Conservation (phyloP, 306 rosid species). For the Alnus rubra region DNA sequence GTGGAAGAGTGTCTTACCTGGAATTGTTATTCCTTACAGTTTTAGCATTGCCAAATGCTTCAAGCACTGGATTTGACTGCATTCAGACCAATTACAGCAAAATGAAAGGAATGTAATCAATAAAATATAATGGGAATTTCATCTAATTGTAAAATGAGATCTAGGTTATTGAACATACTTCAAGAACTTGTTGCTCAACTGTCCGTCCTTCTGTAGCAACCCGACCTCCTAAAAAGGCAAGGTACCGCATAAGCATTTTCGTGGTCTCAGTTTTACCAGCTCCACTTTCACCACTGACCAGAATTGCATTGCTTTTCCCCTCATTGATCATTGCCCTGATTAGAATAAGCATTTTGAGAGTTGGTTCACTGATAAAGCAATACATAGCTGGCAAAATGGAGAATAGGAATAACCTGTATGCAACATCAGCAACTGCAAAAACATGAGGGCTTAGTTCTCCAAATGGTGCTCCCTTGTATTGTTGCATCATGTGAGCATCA, state of each 20-base stretch:
- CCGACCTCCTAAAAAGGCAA: conserved; percentile 95
- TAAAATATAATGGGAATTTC: conserved; percentile 6
- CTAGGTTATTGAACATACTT: conserved; percentile 52
- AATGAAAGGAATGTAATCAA: neutral
- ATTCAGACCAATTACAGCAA: conserved; percentile 30
- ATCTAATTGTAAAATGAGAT: conserved; percentile 22
- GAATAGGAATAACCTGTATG: conserved; percentile 70
- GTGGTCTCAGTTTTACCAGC: conserved; percentile 99
- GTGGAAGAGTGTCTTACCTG: conserved; percentile 58
- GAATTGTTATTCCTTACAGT: conserved; percentile 97
- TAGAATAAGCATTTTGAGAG: conserved; percentile 22
- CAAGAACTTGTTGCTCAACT: conserved; percentile 99
- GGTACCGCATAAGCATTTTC: conserved; percentile 97
- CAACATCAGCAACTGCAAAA: conserved; percentile 98
- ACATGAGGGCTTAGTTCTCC: conserved; percentile 98
- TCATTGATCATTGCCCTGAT: conserved; percentile 91
- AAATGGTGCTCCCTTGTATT: conserved; percentile 97
- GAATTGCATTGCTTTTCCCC: conserved; percentile 93
- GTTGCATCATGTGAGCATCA: conserved; percentile 94
- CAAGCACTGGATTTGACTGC: conserved; percentile 99
- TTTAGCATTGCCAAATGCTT: conserved; percentile 99
- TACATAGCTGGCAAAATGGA: conserved; percentile 18
- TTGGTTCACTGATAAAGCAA: conserved; percentile 22
- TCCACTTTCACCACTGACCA: conserved; percentile 99
- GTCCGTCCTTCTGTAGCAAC: conserved; percentile 96